A percentile compares a stretch with the other conserved stretches of the same genome.
Conservation (phyloP, 805 yeast species). For the Groenewaldozyma salmanticensis region DNA sequence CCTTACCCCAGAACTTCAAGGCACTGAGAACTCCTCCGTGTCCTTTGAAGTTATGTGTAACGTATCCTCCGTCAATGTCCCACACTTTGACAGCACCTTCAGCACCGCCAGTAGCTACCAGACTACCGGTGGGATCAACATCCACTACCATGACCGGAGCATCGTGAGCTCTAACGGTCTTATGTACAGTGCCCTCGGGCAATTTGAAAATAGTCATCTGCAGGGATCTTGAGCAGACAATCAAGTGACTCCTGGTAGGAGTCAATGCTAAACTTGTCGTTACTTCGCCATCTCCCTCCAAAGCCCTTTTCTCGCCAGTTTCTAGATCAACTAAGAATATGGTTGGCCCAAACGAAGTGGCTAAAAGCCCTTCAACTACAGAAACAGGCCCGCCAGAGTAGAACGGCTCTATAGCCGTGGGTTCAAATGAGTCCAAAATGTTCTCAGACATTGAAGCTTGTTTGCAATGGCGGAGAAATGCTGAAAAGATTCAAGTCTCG, state of each 20-base stretch:
- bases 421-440: constrained; percentile 34
- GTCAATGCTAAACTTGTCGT: constrained; percentile 68
- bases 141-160: constrained; percentile 78
- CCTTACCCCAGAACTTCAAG: constrained; percentile 61
- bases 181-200: constrained; percentile 23
- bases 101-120: constrained; percentile 89
- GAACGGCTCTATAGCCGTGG: constrained; percentile 60
- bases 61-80: constrained; percentile 80
- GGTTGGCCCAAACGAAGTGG: constrained; percentile 74
- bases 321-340: constrained; percentile 56
- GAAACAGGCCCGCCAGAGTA: constrained; percentile 83
- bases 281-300: constrained; percentile 79
- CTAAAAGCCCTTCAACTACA: constrained; percentile 49
- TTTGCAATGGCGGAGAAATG: neutral
- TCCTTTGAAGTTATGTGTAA: constrained; percentile 86
- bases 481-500: too few relatives aligned
- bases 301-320: constrained; percentile 47
- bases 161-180: constrained; percentile 33
- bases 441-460: neutral
- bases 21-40: constrained; percentile 86
- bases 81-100: constrained; percentile 89
- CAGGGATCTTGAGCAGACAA: constrained; percentile 74
- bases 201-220: constrained; percentile 59
- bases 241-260: constrained; percentile 62
- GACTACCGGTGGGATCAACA: constrained; percentile 70